These are phyloP conservation scores for Solanum tarijense DNA, from an alignment of 257 asterid genomes.

Conservation along the genomic window DNA sequence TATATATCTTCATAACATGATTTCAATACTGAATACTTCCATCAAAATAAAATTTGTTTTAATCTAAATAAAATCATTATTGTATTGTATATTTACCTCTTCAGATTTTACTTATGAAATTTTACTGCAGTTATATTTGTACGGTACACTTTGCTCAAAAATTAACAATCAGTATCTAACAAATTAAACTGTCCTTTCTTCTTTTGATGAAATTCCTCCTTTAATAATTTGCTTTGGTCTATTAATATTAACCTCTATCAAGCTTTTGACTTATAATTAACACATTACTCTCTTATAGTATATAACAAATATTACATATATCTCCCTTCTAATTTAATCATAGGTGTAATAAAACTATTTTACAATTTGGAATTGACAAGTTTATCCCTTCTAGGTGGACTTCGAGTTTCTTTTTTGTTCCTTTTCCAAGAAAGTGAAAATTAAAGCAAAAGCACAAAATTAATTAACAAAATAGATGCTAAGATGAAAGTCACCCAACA, in stretches of 20 bases:
- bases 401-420: background rate
- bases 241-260: background rate
- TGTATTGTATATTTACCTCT: too few relatives aligned
- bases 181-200: background rate
- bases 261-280: background rate
- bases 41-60: background rate
- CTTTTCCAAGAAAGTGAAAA: background rate
- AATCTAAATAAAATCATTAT: background rate
- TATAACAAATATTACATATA: background rate
- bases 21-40: background rate
- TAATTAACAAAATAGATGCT: background rate
- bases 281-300: background rate
- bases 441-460: background rate
- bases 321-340: background rate
- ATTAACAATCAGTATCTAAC: background rate
- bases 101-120: too few relatives aligned
- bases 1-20: background rate
- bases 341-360: background rate
- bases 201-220: background rate
- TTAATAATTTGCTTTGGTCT: background rate
- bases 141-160: background rate
- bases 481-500: background rate
- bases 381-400: background rate
- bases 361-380: background rate
- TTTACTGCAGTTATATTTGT: background rate